A percentile compares a stretch with the other conserved stretches of the same genome.
Conservation (phyloP, 164 flowering plant species). For the Berberis thunbergii region DNA sequence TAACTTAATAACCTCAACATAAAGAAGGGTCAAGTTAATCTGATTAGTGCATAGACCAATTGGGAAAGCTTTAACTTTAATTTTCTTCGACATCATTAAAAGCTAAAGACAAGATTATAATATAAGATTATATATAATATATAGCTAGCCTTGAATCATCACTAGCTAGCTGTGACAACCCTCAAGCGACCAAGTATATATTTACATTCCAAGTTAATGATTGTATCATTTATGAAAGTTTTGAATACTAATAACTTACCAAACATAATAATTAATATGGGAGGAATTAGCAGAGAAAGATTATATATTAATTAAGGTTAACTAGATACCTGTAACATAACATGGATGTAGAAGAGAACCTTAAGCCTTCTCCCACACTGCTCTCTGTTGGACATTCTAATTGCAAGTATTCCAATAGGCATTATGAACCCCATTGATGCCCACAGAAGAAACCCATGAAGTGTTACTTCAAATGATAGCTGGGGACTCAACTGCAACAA, state of each 20-base stretch:
- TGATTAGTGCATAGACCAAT: not conserved
- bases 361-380: conserved; percentile 33
- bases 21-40: not conserved
- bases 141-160: not conserved
- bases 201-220: no score
- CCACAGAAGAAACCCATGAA: conserved; percentile 73
- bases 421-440: conserved; percentile 71
- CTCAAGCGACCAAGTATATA: no score
- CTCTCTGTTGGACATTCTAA: conserved; percentile 45
- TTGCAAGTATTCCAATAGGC: conserved; percentile 66
- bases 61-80: not conserved
- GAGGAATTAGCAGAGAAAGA: not conserved
- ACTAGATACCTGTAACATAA: conserved; percentile 51
- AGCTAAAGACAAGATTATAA: not conserved
- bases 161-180: not conserved
- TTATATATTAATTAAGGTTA: not conserved
- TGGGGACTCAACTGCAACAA: conserved; percentile 28
- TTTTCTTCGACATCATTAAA: not conserved
- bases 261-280: no score
- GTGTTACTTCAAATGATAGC: conserved; percentile 26
- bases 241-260: no score
- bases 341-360: conserved; percentile 57
- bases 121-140: not conserved
- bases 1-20: no score
- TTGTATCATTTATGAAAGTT: no score